A percentile compares a stretch with the other conserved stretches of the same genome.
Conservation (phyloP, 2,329 filamentous ascomycete species). For the Dothiorella sarmentorum region DNA sequence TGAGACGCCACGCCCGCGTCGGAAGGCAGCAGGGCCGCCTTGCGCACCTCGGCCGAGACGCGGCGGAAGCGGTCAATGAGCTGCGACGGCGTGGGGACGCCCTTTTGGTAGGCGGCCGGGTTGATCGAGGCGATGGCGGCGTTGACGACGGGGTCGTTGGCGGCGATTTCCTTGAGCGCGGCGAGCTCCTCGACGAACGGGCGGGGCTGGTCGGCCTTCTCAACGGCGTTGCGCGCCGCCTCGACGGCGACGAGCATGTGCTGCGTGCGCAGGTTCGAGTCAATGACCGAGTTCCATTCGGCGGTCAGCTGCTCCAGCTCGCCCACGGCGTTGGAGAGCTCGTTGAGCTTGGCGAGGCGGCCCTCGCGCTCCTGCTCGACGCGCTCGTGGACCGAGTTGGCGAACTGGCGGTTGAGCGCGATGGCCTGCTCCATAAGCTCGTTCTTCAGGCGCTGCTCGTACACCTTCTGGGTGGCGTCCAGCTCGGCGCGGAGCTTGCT, state of each 20-base stretch:
- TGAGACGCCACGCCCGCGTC: constrained; percentile 93
- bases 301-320: constrained; percentile 84
- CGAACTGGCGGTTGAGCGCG: constrained; percentile 79
- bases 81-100: constrained; percentile 77
- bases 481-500: constrained; percentile 75
- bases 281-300: constrained; percentile 87
- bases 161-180: constrained; percentile 87
- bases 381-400: constrained; percentile 69
- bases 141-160: constrained; percentile 79
- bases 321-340: constrained; percentile 71
- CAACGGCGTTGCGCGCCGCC: constrained; percentile 79
- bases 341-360: constrained; percentile 78
- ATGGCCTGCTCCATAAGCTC: constrained; percentile 87
- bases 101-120: constrained; percentile 87
- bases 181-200: constrained; percentile 93
- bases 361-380: constrained; percentile 87
- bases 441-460: constrained; percentile 80
- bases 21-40: constrained; percentile 87
- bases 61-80: constrained; percentile 94
- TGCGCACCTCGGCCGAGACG: constrained; percentile 87
- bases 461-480: constrained; percentile 72
- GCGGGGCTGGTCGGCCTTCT: constrained; percentile 67
- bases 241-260: constrained; percentile 95
- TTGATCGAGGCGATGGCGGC: constrained; percentile 97
- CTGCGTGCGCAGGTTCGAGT: constrained; percentile 87